Evolutionary conservation across 169 alveolate genomes (phyloP).

Genomic region (Plasmodium malariae): DNA sequence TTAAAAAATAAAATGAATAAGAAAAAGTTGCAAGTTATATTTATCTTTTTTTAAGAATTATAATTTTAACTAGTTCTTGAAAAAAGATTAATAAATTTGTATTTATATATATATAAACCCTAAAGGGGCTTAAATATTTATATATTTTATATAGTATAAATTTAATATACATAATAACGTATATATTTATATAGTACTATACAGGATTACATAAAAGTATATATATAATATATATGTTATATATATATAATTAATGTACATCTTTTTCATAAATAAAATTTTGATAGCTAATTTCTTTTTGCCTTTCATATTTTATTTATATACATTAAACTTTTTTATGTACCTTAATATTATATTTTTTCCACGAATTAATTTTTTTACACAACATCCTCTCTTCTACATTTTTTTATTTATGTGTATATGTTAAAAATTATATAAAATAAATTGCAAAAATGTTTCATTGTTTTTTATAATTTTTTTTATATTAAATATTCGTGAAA

Average conservation of each 20-base stretch:
- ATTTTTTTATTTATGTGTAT: background rate
- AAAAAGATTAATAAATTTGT: too few relatives aligned
- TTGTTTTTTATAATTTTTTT: background rate
- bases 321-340: background rate
- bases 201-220: too few relatives aligned
- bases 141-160: too few relatives aligned
- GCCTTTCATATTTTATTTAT: constrained; percentile 3
- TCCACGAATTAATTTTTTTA: constrained; percentile 27
- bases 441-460: constrained; percentile 10
- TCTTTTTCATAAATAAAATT: too few relatives aligned
- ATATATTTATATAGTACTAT: too few relatives aligned
- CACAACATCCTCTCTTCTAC: background rate
- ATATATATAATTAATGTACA: too few relatives aligned
- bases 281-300: background rate
- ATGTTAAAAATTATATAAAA: background rate
- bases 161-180: too few relatives aligned
- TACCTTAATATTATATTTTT: background rate
- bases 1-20: constrained; percentile 12
- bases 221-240: too few relatives aligned
- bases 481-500: background rate
- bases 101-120: too few relatives aligned
- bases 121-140: too few relatives aligned
- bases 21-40: constrained; percentile 22
- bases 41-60: constrained; percentile 5
- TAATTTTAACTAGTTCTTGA: background rate